Base-by-base conservation (phyloP, 805 yeast genomes). In the Sugiyamaella floridensis region DNA sequence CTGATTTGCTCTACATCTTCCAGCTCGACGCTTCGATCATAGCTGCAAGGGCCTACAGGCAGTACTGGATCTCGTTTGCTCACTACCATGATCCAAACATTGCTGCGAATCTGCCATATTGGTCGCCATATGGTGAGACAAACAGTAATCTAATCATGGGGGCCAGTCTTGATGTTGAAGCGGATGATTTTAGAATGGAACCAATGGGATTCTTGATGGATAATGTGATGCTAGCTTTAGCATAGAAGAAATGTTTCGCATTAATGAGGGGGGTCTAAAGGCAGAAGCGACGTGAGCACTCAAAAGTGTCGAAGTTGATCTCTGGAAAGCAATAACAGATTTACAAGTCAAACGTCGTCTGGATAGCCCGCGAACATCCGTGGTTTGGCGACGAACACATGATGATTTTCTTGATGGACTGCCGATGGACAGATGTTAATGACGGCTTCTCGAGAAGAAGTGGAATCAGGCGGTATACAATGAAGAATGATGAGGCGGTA, bases 11-110 rank as follows among this genome's bases (percentile, higher is more conserved):
- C 1, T 42, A 34, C 22, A 28, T 42, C 15, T 45, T 32, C 28
- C 47, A 37, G 20, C 15, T 46, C 28, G 41, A 28, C 12, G 9
- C 12, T n/a, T 19, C 22, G 8, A 22, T 44, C 7, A 37, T 47
- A 19, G 48, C 55, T 2, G 16, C 50, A 8, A 22, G 14, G 40
- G 47, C 47, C 8, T 55, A 52, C 44, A 45, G 55, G 15, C 16
- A 42, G n/a, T 55, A 55, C 20, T 55, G 44, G 26, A 42, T 55
- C 4, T 28, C 56, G 2, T 55, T 54, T 45, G 55, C 55, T 1
- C 26, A 51, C 40, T 19, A 40, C 34, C 29, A 40, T 19, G 49
- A 54, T 34, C 59, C 59, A 6, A 51, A 54, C 20, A 47, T 10
- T 7, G 50, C 43, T 8, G 19, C 46, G 22, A 37, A 20, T 29